A percentile compares a stretch with the other conserved stretches of the same genome.
Conservation (phyloP, 2,329 filamentous ascomycete genomes). For the Colletotrichum sp. region DNA sequence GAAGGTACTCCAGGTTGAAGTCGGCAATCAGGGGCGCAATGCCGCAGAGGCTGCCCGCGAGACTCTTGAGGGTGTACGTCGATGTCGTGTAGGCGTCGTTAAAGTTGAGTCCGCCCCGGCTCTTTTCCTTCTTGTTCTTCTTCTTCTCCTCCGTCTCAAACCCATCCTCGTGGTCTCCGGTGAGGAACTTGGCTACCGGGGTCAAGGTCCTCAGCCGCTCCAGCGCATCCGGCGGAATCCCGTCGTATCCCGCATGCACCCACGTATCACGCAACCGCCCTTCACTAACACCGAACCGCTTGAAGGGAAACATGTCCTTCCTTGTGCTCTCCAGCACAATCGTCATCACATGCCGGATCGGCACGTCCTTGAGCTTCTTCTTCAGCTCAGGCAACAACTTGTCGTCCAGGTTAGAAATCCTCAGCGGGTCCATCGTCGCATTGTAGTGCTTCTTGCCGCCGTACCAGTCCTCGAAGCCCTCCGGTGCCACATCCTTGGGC, state of each 20-base stretch:
- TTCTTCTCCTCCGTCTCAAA: background rate
- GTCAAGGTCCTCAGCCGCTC: slow-evolving; percentile 27
- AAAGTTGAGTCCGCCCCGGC: slow-evolving; percentile 32
- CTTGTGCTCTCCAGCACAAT: slow-evolving; percentile 40
- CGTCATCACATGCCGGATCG: slow-evolving; percentile 39
- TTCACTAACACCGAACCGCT: slow-evolving; percentile 33
- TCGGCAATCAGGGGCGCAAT: slow-evolving; percentile 37
- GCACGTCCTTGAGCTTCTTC: slow-evolving; percentile 14
- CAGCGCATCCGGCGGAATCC: slow-evolving; percentile 31
- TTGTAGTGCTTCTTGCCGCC: slow-evolving; percentile 29
- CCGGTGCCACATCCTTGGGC: slow-evolving; percentile 23
- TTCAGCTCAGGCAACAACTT: slow-evolving; percentile 24
- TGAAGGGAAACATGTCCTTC: slow-evolving; percentile 39
- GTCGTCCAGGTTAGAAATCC: slow-evolving; percentile 35
- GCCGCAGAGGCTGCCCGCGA: slow-evolving; percentile 38
- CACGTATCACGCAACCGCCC: slow-evolving; percentile 24
- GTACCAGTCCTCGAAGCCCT: slow-evolving; percentile 33
- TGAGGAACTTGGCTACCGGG: slow-evolving; percentile 12
- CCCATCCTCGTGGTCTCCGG: slow-evolving; percentile 3
- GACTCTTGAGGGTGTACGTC: slow-evolving; percentile 41
- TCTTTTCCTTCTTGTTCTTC: background rate
- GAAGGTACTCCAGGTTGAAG: slow-evolving; percentile 38
- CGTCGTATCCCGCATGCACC: slow-evolving; percentile 21
- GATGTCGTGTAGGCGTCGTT: slow-evolving; percentile 36
- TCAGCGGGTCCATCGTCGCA: slow-evolving; percentile 33